Conservation (phyloP, 2,329 filamentous ascomycete species). For the Colletotrichum kahawae region DNA sequence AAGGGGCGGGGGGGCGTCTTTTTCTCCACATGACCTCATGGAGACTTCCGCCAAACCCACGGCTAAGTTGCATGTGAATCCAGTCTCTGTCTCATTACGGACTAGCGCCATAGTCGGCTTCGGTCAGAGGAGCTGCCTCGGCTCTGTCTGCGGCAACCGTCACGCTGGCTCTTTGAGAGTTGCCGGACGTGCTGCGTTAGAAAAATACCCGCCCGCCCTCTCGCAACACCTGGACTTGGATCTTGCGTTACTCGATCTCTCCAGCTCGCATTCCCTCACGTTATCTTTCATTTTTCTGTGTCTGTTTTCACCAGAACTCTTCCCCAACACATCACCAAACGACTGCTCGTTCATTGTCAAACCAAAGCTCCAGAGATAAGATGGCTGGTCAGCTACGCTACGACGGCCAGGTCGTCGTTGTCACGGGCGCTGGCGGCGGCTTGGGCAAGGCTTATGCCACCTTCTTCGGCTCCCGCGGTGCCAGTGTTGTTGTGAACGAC, state of each 20-base stretch:
- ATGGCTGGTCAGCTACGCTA: slow-evolving; percentile 76
- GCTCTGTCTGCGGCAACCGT: slow-evolving; percentile 19
- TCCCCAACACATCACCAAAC: background rate
- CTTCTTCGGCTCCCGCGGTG: slow-evolving; percentile 91
- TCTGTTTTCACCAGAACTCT: background rate
- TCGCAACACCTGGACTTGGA: background rate
- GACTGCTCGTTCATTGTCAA: background rate
- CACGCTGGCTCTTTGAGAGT: slow-evolving; percentile 5
- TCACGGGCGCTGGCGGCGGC: slow-evolving; percentile 82
- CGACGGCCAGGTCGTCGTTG: slow-evolving; percentile 83
- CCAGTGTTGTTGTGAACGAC: slow-evolving; percentile 96
- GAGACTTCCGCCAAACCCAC: background rate
- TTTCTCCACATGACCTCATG: slow-evolving; percentile 22
- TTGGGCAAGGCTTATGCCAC: slow-evolving; percentile 82
- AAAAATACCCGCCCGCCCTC: background rate
- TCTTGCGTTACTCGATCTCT: background rate
- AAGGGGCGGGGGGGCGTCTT: background rate
- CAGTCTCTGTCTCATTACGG: background rate
- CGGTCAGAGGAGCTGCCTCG: slow-evolving; percentile 22
- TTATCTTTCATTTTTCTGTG: background rate
- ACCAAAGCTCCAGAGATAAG: slow-evolving; percentile 34
- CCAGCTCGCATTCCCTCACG: background rate
- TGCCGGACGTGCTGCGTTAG: slow-evolving; percentile 14
- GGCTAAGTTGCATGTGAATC: slow-evolving; percentile 16
- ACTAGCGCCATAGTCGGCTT: slow-evolving; percentile 22